These are phyloP conservation scores for Moesziomyces sp. DNA, from an alignment of 1,284 basidiomycete species.

Conservation along the genomic window DNA sequence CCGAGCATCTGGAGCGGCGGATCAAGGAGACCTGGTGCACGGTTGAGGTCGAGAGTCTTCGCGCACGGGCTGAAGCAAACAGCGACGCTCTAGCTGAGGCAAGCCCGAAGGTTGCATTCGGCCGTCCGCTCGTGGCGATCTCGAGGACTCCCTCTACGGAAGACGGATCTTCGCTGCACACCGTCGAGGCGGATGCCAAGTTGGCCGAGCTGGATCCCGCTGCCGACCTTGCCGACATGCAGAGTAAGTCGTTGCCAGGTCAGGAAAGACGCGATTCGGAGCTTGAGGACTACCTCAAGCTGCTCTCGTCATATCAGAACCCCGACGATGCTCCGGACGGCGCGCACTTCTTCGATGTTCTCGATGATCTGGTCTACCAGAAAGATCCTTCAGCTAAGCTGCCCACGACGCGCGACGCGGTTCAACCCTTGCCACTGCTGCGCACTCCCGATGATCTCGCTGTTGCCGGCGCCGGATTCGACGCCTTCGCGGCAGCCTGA, in stretches of 20 bases:
- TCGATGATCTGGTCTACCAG: slow-evolving; percentile 43
- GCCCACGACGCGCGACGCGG: slow-evolving; percentile 5
- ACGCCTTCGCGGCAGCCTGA: slow-evolving; percentile 24
- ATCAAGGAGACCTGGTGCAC: slow-evolving; percentile 39
- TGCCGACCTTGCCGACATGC: slow-evolving; percentile 5
- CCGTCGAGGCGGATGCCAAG: slow-evolving; percentile 9
- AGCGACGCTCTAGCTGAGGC: slow-evolving; percentile 14
- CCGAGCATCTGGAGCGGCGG: slow-evolving; percentile 39
- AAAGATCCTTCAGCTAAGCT: slow-evolving; percentile 23
- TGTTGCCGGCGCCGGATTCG: slow-evolving; percentile 33
- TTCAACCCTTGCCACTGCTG: slow-evolving; percentile 12
- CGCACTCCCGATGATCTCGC: slow-evolving; percentile 20
- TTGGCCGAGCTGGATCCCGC: neutral
- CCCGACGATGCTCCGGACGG: slow-evolving; percentile 40
- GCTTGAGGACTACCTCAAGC: slow-evolving; percentile 38
- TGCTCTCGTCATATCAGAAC: slow-evolving; percentile 47
- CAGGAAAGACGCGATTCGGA: slow-evolving; percentile 20
- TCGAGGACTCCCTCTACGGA: slow-evolving; percentile 25
- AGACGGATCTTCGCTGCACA: slow-evolving; percentile 23
- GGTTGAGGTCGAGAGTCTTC: slow-evolving; percentile 19
- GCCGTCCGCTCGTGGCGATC: slow-evolving; percentile 1
- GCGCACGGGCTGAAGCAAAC: slow-evolving; percentile 13
- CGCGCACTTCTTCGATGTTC: slow-evolving; percentile 35
- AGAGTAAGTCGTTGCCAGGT: neutral
- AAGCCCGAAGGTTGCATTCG: slow-evolving; percentile 1